Conservation (phyloP, 257 asterid genomes). For the Solanum etuberosum region DNA sequence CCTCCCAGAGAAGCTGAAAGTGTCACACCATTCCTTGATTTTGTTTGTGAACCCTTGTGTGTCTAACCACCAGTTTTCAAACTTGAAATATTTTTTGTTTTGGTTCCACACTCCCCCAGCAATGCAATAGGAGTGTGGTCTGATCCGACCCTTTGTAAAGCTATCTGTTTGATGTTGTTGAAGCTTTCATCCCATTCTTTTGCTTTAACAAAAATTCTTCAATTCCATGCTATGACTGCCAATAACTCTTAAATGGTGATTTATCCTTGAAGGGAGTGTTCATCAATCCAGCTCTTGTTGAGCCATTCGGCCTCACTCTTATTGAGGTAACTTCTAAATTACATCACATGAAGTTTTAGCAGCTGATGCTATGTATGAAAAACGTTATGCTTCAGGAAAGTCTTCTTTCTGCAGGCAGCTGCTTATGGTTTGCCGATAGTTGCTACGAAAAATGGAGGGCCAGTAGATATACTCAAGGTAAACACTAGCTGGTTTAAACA, state of each 20-base stretch:
- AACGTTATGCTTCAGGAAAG: neutral
- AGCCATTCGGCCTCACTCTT: conserved; percentile 65
- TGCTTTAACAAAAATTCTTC: neutral
- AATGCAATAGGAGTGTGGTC: neutral
- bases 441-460: conserved; percentile 65
- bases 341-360: neutral
- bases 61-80: neutral
- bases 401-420: conserved; percentile 43
- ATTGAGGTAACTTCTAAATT: conserved; percentile 41
- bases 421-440: conserved; percentile 64
- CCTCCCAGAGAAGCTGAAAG: neutral
- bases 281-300: conserved; percentile 67
- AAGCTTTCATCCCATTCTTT: neutral
- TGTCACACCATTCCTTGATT: neutral
- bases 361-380: neutral
- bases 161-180: neutral
- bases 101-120: neutral
- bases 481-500: neutral
- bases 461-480: conserved; percentile 61
- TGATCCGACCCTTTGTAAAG: neutral
- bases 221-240: conserved; percentile 3
- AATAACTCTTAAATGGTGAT: conserved; percentile 12
- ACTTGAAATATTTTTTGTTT: neutral
- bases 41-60: neutral
- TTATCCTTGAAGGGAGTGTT: conserved; percentile 47